These are phyloP conservation scores for Bimuria novae-zelandiae DNA, from an alignment of 2,329 filamentous ascomycete species.

Conservation along the genomic window DNA sequence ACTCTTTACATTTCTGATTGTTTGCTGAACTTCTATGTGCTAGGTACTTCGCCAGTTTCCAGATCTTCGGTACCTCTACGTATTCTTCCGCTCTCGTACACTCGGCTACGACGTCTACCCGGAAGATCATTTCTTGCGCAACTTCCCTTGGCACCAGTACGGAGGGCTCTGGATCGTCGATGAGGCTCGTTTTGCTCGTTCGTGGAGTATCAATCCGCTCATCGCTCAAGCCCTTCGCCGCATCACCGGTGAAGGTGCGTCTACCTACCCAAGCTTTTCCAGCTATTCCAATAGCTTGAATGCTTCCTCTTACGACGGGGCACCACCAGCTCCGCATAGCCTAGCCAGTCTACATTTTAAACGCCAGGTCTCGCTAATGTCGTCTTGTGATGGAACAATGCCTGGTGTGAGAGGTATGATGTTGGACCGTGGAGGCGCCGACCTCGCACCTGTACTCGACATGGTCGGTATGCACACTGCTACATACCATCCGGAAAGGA, in stretches of 20 bases:
- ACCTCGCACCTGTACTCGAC: slow-evolving; percentile 22
- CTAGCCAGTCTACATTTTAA: not conserved
- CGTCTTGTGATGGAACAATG: slow-evolving; percentile 20
- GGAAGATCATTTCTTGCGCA: slow-evolving; percentile 44
- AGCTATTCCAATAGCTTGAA: slow-evolving; percentile 19
- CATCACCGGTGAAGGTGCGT: slow-evolving; percentile 35
- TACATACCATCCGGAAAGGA: slow-evolving; percentile 2
- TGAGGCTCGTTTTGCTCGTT: slow-evolving; percentile 44
- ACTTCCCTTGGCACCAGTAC: slow-evolving; percentile 46
- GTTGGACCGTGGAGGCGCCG: not conserved
- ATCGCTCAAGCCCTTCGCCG: slow-evolving; percentile 34
- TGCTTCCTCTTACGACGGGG: slow-evolving; percentile 20
- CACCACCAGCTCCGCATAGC: not conserved
- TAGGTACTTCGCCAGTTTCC: slow-evolving; percentile 46
- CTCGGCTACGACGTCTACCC: slow-evolving; percentile 47
- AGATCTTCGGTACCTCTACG: slow-evolving; percentile 44
- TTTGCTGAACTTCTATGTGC: slow-evolving; percentile 29
- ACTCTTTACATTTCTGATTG: not conserved
- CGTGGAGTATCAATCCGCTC: slow-evolving; percentile 26
- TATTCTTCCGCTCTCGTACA: slow-evolving; percentile 43
- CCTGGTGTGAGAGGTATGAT: slow-evolving; percentile 1
- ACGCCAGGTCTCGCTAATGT: slow-evolving; percentile 13
- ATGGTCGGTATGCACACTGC: slow-evolving; percentile 21
- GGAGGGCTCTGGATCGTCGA: slow-evolving; percentile 44
- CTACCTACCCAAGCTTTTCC: slow-evolving; percentile 9